Evolutionary conservation across 495 filamentous ascomycete genomes (phyloP).

Genomic region (Penicillium ucsense): DNA sequence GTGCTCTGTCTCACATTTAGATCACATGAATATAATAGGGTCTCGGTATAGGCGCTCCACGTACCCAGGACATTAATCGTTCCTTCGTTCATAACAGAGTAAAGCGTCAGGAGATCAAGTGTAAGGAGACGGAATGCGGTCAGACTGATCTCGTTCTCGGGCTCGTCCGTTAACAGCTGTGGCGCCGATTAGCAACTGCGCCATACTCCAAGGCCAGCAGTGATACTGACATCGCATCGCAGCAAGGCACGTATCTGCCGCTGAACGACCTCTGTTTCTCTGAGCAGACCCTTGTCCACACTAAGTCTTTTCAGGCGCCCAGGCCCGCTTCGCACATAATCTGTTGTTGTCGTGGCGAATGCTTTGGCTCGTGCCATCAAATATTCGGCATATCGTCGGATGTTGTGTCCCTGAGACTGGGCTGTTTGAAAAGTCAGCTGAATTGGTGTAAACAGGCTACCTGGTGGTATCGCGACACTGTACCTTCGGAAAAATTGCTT

Average conservation of each 20-base stretch:
- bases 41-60: slow-evolving; percentile 2
- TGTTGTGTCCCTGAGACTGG: slow-evolving; percentile 94
- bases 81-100: slow-evolving; percentile 92
- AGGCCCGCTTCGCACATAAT: slow-evolving; percentile 81
- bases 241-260: slow-evolving; percentile 76
- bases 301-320: slow-evolving; percentile 74
- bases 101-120: slow-evolving; percentile 80
- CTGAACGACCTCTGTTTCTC: slow-evolving; percentile 90
- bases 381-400: slow-evolving; percentile 84
- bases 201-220: background rate
- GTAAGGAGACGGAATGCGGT: slow-evolving; percentile 92
- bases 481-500: slow-evolving; percentile 86
- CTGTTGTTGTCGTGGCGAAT: slow-evolving; percentile 72
- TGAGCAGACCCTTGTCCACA: slow-evolving; percentile 84
- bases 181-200: slow-evolving; percentile 16
- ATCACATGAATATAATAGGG: no score
- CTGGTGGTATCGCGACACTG: slow-evolving; percentile 17
- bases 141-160: slow-evolving; percentile 95
- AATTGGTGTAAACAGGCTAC: no score
- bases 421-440: slow-evolving; percentile 33
- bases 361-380: slow-evolving; percentile 72
- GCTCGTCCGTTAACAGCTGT: slow-evolving; percentile 76
- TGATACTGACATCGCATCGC: slow-evolving; percentile 73
- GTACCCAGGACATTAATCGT: slow-evolving; percentile 95
- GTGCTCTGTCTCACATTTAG: slow-evolving; percentile 50